Percentiles rank a stretch among this genome's conserved stretches.
Conservation (phyloP, 2,329 filamentous ascomycete species). For the Colletotrichum liaoningense region DNA sequence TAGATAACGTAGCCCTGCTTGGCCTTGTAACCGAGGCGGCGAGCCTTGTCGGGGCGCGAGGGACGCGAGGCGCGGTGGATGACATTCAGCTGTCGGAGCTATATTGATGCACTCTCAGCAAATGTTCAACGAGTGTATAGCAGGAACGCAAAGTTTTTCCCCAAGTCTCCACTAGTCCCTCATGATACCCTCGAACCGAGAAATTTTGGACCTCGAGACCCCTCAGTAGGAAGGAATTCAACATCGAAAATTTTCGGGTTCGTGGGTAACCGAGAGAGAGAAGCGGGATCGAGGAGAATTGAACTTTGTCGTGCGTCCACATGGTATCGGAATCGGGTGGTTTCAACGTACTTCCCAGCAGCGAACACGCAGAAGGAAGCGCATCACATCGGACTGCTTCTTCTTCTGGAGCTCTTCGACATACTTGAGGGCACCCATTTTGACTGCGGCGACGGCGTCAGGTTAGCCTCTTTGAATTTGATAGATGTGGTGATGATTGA, state of each 20-base stretch:
- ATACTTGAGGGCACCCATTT: conserved; percentile 99
- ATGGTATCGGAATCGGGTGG: conserved; percentile 43
- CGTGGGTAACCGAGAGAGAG: conserved; percentile 33
- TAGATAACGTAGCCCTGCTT: conserved; percentile 99
- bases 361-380: conserved; percentile 99
- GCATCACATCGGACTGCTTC: conserved; percentile 99
- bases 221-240: neutral
- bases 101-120: conserved; percentile 99
- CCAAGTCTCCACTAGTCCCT: neutral
- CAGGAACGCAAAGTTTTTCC: conserved; percentile 64
- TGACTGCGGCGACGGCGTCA: conserved; percentile 53
- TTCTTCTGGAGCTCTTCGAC: conserved; percentile 99
- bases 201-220: neutral
- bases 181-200: conserved; percentile 2
- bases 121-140: conserved; percentile 99
- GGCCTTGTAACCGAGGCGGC: conserved; percentile 99
- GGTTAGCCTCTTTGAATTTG: conserved; percentile 37
- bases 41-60: conserved; percentile 99
- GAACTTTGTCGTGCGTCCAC: conserved; percentile 47
- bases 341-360: conserved; percentile 97
- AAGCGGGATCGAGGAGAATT: neutral
- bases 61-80: conserved; percentile 99
- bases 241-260: conserved; percentile 1
- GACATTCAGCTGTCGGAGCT: conserved; percentile 99
- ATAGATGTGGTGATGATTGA: neutral